phyloP scores from a whole-genome alignment of 768 basidiomycete species.

The Mrakia hoshinonis region DNA sequence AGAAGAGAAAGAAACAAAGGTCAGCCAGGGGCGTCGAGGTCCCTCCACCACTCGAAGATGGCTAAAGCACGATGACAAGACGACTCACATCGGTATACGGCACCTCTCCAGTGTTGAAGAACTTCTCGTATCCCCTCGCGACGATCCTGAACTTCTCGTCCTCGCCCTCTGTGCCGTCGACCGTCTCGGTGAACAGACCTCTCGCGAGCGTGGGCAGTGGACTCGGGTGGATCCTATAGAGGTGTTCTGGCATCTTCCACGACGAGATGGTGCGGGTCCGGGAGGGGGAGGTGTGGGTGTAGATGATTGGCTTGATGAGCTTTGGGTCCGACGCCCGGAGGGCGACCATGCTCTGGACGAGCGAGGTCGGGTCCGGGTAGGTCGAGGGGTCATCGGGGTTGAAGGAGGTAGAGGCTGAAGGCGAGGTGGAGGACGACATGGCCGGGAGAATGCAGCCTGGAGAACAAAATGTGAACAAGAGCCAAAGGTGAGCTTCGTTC shows the following conservation, averaged over 20 bases:
- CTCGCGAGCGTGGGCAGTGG: constrained; percentile 93
- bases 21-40: background rate
- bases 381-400: background rate
- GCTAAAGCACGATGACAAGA: background rate
- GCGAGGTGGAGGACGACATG: background rate
- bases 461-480: no score
- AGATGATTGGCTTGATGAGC: constrained; percentile 55
- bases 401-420: background rate
- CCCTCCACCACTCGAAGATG: background rate
- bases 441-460: no score
- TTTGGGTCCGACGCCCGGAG: constrained; percentile 55
- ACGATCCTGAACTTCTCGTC: constrained; percentile 47
- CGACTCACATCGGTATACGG: constrained; percentile 77
- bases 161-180: constrained; percentile 24
- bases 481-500: no score
- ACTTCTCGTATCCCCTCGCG: constrained; percentile 92
- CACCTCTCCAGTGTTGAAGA: constrained; percentile 95
- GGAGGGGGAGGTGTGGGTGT: constrained; percentile 51
- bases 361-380: constrained; percentile 40
- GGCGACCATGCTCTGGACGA: constrained; percentile 51
- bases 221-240: constrained; percentile 78
- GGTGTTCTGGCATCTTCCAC: constrained; percentile 98
- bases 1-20: background rate
- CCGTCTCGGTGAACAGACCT: constrained; percentile 63
- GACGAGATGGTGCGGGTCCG: constrained; percentile 52